Base-by-base conservation (phyloP, 2,329 filamentous ascomycete species). In the Magnaporthiopsis poae region DNA sequence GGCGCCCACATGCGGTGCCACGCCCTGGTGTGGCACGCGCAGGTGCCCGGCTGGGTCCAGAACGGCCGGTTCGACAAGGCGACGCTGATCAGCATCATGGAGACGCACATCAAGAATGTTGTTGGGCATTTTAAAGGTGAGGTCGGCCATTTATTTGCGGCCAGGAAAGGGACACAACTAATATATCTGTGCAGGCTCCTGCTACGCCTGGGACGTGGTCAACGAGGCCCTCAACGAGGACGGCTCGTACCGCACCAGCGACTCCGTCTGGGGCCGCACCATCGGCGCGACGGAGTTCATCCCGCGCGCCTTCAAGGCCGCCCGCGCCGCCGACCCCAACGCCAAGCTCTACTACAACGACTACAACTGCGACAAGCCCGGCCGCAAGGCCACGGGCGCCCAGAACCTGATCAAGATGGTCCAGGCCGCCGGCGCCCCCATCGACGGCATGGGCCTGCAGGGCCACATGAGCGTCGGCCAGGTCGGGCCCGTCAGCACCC, bases 181-280 rank as follows among this genome's bases (percentile, higher is more conserved):
- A 27, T 27, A 27, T 27, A 27, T 31, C 27, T 31, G 31, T 31
- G 4, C 74, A 75, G 79, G 79, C 62, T 74, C 77, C 46, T 83
- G 82, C 73, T 81, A 80, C 70, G 76, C 77, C 64, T 86, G 82
- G 82, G 82, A 84, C 67, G 82, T 85, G 0, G 77, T 84, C 15
- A 85, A 84, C 70, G 82, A 85, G 73, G 79, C 78, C 9, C 76
- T 83, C 69, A 79, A 81, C 68, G 81, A 84, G 36, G 77, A 80
- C 70, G 80, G 81, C 31, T 80, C 77, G 0, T 78, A 76, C 69
- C 77, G 80, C 65, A 71, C 77, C 62, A 75, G 73, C 65, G 70
- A 75, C 62, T 74, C 73, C 59, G 75, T 82, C 65, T 85, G 80
- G 74, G 77, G 78, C 71, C 70, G 77, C 21, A 75, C 76, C 27